These are phyloP conservation scores for Lecanicillium sp. DNA, from an alignment of 2,329 filamentous ascomycete species.

Conservation along the genomic window DNA sequence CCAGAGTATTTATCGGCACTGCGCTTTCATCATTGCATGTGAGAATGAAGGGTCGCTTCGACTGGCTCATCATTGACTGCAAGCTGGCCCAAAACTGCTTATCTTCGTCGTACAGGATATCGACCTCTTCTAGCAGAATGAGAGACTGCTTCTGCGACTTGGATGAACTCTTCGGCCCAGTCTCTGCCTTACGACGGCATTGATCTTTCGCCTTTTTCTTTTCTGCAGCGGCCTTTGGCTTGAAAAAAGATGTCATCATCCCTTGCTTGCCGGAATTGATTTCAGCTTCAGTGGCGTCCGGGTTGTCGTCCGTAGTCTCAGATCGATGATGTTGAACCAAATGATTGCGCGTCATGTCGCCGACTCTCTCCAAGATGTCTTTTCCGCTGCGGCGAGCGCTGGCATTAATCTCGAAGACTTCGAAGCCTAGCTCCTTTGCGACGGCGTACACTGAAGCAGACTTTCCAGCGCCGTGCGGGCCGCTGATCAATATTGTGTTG, in stretches of 20 bases:
- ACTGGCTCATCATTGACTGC: conserved; percentile 69
- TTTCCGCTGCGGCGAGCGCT: conserved; percentile 78
- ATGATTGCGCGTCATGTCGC: conserved; percentile 96
- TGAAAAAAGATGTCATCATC: conserved; percentile 78
- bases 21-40: conserved; percentile 90
- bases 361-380: conserved; percentile 85
- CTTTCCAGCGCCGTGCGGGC: conserved; percentile 86
- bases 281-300: conserved; percentile 38
- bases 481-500: conserved; percentile 83
- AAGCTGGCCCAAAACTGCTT: conserved; percentile 90
- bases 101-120: conserved; percentile 91
- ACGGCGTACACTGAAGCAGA: conserved; percentile 88
- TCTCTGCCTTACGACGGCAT: conserved; percentile 21
- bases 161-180: conserved; percentile 25
- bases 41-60: conserved; percentile 87
- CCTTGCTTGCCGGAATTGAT: conserved; percentile 66
- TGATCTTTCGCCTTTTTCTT: conserved; percentile 20
- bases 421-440: conserved; percentile 86
- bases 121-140: conserved; percentile 89
- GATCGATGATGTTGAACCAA: conserved; percentile 56
- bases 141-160: conserved; percentile 82
- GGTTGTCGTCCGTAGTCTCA: conserved; percentile 26
- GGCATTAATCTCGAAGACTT: conserved; percentile 91
- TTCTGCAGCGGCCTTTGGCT: conserved; percentile 36
- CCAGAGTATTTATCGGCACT: conserved; percentile 68